A percentile compares a stretch with the other conserved stretches of the same genome.
phyloP scores from a whole-genome alignment of 169 alveolate genomes.

The Plasmodium malariae region DNA sequence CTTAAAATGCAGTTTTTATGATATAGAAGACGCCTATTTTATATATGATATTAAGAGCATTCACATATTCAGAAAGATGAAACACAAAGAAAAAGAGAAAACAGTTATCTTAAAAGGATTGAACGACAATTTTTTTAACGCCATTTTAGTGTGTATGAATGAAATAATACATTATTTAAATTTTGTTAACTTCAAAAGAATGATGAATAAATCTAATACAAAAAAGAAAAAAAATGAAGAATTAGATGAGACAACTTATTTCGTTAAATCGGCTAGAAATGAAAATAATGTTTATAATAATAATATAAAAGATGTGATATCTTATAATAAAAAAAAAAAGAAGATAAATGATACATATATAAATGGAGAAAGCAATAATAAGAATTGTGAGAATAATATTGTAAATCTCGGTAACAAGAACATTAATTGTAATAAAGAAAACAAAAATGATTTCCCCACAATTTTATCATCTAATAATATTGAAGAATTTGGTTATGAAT shows the following conservation, averaged over 20 bases:
- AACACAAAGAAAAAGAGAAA: constrained; percentile 29
- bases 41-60: constrained; percentile 47
- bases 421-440: constrained; percentile 1
- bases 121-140: constrained; percentile 56
- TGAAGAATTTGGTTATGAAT: constrained; percentile 55
- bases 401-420: background rate
- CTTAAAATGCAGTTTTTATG: constrained; percentile 40
- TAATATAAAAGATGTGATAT: constrained; percentile 52
- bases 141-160: constrained; percentile 68
- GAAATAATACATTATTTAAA: constrained; percentile 49
- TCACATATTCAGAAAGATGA: constrained; percentile 23
- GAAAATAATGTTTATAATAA: constrained; percentile 41
- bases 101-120: constrained; percentile 33
- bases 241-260: constrained; percentile 33
- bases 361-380: constrained; percentile 2
- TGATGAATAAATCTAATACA: constrained; percentile 11
- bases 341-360: background rate
- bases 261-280: constrained; percentile 60
- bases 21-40: constrained; percentile 35
- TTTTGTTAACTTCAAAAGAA: constrained; percentile 1
- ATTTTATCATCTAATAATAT: constrained; percentile 37
- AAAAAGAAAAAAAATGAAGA: constrained; percentile 9
- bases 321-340: constrained; percentile 30
- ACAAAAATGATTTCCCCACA: background rate
- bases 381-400: background rate